phyloP scores from a whole-genome alignment of 2,329 filamentous ascomycete genomes.

The Fusarium denticulatum region DNA sequence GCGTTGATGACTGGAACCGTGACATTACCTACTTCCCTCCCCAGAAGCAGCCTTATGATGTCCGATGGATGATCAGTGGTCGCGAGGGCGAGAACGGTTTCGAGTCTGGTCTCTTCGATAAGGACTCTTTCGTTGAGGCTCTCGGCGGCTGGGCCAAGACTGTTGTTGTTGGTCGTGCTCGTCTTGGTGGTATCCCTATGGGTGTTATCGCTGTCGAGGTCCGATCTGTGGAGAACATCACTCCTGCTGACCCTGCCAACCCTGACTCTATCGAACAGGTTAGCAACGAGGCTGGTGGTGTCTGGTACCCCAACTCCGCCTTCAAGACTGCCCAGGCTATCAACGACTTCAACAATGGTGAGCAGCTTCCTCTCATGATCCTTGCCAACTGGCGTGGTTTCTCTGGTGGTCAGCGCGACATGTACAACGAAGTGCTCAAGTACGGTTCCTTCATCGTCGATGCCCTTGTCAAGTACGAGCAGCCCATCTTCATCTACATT shows the following conservation, averaged over 20 bases:
- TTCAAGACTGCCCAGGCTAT: conserved; percentile 99
- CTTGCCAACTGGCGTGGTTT: conserved; percentile 99
- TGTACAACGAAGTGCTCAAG: conserved; percentile 99
- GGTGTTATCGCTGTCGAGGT: conserved; percentile 98
- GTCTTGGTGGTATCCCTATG: conserved; percentile 95
- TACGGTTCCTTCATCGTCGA: conserved; percentile 99
- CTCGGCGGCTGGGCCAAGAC: conserved; percentile 97
- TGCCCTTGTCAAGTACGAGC: conserved; percentile 96
- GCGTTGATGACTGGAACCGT: conserved; percentile 89
- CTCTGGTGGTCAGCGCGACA: conserved; percentile 98
- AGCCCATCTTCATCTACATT: conserved; percentile 99
- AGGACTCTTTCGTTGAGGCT: conserved; percentile 94
- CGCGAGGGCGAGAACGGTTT: conserved; percentile 81
- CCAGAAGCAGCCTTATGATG: conserved; percentile 88
- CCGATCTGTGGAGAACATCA: conserved; percentile 95
- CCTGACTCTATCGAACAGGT: conserved; percentile 98
- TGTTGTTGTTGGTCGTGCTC: conserved; percentile 94
- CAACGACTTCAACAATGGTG: conserved; percentile 98
- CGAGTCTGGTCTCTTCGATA: conserved; percentile 92
- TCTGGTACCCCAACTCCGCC: conserved; percentile 99
- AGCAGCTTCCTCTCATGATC: conserved; percentile 98
- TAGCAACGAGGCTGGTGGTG: conserved; percentile 93
- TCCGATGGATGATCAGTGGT: conserved; percentile 91
- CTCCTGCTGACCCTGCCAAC: conserved; percentile 95
- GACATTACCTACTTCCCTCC: conserved; percentile 86